These are phyloP conservation scores for Citrus medica DNA, from an alignment of 345 rosid species.

Conservation along the genomic window DNA sequence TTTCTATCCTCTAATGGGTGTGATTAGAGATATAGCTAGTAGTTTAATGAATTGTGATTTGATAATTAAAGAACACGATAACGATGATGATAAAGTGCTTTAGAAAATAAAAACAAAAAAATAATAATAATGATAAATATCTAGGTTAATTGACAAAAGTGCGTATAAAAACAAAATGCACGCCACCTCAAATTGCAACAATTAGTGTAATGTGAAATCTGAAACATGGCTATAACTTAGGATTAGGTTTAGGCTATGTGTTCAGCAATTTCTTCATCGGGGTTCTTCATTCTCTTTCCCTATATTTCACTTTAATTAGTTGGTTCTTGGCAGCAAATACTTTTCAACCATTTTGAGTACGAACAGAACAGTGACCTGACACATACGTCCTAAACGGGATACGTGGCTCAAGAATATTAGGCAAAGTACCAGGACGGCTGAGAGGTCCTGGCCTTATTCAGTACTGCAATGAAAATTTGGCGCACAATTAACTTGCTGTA, in stretches of 20 bases:
- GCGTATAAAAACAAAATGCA: neutral
- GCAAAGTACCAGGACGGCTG: slow-evolving; percentile 17
- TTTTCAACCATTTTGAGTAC: neutral
- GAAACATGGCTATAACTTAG: neutral
- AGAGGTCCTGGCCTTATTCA: neutral
- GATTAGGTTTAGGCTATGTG: neutral
- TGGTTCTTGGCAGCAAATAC: neutral
- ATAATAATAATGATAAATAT: neutral
- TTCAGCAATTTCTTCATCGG: neutral
- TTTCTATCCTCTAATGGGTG: neutral
- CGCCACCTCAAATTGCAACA: slow-evolving; percentile 14
- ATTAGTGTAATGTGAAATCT: neutral
- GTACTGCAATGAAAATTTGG: neutral
- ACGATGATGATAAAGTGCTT: neutral
- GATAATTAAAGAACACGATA: slow-evolving; percentile 5
- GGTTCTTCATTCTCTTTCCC: neutral
- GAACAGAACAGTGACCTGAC: slow-evolving; percentile 17
- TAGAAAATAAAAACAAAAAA: neutral
- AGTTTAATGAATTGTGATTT: neutral
- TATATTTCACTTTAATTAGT: neutral
- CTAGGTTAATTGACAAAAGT: too few relatives aligned
- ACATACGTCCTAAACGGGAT: slow-evolving; percentile 8
- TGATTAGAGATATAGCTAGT: neutral
- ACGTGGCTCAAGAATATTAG: slow-evolving; percentile 28
- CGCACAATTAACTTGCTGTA: neutral